These are phyloP conservation scores for Psilocybe sp. DNA, from an alignment of 768 basidiomycete species.

Conservation along the genomic window DNA sequence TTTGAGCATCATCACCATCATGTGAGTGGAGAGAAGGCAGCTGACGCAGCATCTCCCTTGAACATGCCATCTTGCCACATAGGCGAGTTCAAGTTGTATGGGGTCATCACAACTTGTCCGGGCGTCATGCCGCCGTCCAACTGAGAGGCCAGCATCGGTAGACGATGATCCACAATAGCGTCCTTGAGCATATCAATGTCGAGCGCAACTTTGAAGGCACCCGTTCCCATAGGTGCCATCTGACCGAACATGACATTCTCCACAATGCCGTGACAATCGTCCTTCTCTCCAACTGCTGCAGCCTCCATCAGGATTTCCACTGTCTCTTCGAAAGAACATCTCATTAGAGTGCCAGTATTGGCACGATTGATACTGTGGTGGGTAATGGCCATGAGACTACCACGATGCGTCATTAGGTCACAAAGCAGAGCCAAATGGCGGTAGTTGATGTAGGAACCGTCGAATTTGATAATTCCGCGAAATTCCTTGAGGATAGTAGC, in stretches of 20 bases:
- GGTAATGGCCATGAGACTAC: slow-evolving; percentile 95
- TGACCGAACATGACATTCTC: slow-evolving; percentile 99
- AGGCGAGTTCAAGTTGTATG: slow-evolving; percentile 91
- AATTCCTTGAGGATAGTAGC: slow-evolving; percentile 93
- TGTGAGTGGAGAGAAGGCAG: slow-evolving; percentile 95
- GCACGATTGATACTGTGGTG: slow-evolving; percentile 99
- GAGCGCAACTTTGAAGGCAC: slow-evolving; percentile 91
- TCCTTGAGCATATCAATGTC: slow-evolving; percentile 99
- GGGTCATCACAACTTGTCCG: slow-evolving; percentile 91
- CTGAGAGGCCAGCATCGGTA: slow-evolving; percentile 79
- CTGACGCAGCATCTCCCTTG: slow-evolving; percentile 80
- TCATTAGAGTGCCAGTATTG: slow-evolving; percentile 99
- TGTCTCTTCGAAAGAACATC: slow-evolving; percentile 99
- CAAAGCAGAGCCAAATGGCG: slow-evolving; percentile 95
- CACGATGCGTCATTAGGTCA: slow-evolving; percentile 97
- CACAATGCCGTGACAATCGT: slow-evolving; percentile 97
- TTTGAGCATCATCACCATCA: slow-evolving; percentile 78
- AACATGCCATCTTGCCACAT: slow-evolving; percentile 75
- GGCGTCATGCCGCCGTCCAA: slow-evolving; percentile 89
- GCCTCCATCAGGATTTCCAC: slow-evolving; percentile 99
- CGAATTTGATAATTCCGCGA: slow-evolving; percentile 95
- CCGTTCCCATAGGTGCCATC: slow-evolving; percentile 99
- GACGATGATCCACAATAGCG: slow-evolving; percentile 92
- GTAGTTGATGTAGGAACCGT: slow-evolving; percentile 99
- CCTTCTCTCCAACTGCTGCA: slow-evolving; percentile 95